These are phyloP conservation scores for Bipolaris oryzae DNA, from an alignment of 2,329 filamentous ascomycete genomes.

Conservation along the genomic window DNA sequence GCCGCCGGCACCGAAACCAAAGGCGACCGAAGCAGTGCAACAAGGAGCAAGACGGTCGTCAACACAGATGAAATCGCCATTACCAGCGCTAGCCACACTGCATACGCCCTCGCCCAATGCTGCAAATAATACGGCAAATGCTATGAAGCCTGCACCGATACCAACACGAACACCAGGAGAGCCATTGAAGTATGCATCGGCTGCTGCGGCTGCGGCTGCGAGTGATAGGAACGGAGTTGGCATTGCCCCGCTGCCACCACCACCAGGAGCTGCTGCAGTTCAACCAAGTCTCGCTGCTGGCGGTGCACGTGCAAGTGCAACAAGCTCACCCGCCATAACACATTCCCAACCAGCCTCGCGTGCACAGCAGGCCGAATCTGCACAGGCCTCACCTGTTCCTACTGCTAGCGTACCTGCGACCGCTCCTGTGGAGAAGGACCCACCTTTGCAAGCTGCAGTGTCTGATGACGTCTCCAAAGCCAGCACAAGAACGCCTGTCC, in stretches of 20 bases:
- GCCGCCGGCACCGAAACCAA: slow-evolving; percentile 58
- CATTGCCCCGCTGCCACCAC: slow-evolving; percentile 90
- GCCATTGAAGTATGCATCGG: slow-evolving; percentile 94
- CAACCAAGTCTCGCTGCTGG: slow-evolving; percentile 54
- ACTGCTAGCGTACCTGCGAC: slow-evolving; percentile 54
- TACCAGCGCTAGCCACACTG: slow-evolving; percentile 89
- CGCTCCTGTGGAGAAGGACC: slow-evolving; percentile 55
- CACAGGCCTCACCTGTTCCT: slow-evolving; percentile 55
- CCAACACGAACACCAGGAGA: slow-evolving; percentile 86
- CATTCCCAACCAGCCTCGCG: slow-evolving; percentile 50
- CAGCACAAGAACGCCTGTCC: slow-evolving; percentile 36
- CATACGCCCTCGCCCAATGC: slow-evolving; percentile 72
- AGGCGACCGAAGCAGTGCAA: slow-evolving; percentile 65
- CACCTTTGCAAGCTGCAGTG: slow-evolving; percentile 35
- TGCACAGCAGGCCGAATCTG: slow-evolving; percentile 47
- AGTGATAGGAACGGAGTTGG: slow-evolving; percentile 87
- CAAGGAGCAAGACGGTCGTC: slow-evolving; percentile 73
- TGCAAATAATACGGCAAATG: slow-evolving; percentile 63
- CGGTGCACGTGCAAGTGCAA: slow-evolving; percentile 62
- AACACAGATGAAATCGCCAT: slow-evolving; percentile 87
- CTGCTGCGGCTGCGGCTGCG: slow-evolving; percentile 89
- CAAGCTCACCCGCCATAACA: slow-evolving; percentile 57
- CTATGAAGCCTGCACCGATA: slow-evolving; percentile 91
- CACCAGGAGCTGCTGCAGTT: slow-evolving; percentile 65
- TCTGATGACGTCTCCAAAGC: slow-evolving; percentile 37